phyloP scores from a whole-genome alignment of 345 rosid species.

The Linum usitatissimum region DNA sequence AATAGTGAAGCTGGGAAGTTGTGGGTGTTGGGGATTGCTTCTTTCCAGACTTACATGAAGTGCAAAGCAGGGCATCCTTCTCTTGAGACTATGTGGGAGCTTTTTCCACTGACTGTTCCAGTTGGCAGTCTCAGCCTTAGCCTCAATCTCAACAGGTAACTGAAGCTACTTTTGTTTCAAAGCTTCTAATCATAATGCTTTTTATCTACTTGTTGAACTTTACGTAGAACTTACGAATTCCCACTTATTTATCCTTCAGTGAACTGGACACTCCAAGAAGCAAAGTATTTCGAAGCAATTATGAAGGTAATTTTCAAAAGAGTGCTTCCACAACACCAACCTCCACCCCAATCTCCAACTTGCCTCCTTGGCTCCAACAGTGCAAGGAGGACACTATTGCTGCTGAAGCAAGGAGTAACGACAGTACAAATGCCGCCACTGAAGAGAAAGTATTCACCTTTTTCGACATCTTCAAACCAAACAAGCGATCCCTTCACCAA shows the following conservation, averaged over 20 bases:
- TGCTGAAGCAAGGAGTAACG: neutral
- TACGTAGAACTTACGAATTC: too few relatives aligned
- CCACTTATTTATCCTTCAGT: too few relatives aligned
- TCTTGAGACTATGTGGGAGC: constrained; percentile 47
- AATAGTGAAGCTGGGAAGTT: constrained; percentile 27
- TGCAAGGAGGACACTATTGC: constrained; percentile 41
- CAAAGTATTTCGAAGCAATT: constrained; percentile 29
- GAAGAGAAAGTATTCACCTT: constrained; percentile 26
- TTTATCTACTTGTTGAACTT: too few relatives aligned
- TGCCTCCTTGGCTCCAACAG: constrained; percentile 81
- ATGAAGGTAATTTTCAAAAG: constrained; percentile 9
- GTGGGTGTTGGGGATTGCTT: constrained; percentile 46
- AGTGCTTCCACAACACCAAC: constrained; percentile 11
- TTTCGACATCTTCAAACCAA: neutral
- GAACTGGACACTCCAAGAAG: neutral
- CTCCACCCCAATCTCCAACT: constrained; percentile 24
- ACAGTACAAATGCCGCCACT: constrained; percentile 9
- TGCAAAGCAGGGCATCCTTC: constrained; percentile 58
- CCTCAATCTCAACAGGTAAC: constrained; percentile 31
- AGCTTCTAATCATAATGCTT: too few relatives aligned
- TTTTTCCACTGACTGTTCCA: constrained; percentile 41
- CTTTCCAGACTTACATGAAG: constrained; percentile 42
- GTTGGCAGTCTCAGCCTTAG: constrained; percentile 46
- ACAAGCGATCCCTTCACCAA: constrained; percentile 38
- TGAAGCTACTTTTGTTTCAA: too few relatives aligned